These are phyloP conservation scores for Crucibulum laeve DNA, from an alignment of 768 basidiomycete genomes.

Conservation along the genomic window DNA sequence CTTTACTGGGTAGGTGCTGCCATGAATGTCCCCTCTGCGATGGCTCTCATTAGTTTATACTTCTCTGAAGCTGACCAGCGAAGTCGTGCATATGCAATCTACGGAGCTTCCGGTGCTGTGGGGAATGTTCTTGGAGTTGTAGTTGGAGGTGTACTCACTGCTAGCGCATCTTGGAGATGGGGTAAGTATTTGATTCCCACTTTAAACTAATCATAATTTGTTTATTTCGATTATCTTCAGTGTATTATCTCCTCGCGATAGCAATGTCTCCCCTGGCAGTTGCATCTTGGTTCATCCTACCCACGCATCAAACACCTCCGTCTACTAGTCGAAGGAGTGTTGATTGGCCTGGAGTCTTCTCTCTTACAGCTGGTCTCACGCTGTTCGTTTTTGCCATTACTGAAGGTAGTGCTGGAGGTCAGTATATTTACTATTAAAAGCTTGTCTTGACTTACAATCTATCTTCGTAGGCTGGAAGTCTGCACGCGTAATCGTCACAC, in stretches of 20 bases:
- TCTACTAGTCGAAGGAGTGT: conserved; percentile 2
- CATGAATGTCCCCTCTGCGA: conserved; percentile 32
- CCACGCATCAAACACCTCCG: background rate
- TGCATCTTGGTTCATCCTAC: background rate
- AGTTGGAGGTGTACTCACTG: conserved; percentile 35
- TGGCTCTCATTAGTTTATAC: conserved; percentile 33
- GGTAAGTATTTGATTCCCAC: conserved; percentile 8
- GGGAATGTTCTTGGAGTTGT: conserved; percentile 38
- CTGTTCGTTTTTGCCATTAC: conserved; percentile 33
- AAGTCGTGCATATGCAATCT: conserved; percentile 36
- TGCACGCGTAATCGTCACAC: too few species aligned
- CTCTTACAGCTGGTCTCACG: conserved; percentile 15
- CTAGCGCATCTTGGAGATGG: conserved; percentile 37
- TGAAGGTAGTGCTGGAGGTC: conserved; percentile 29
- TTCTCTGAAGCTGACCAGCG: conserved; percentile 41
- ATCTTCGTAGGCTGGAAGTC: too few species aligned
- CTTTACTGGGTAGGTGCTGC: background rate
- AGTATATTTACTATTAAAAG: too few species aligned
- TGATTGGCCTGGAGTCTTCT: conserved; percentile 11
- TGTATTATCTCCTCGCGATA: background rate
- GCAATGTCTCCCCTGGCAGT: background rate
- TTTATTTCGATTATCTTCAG: background rate
- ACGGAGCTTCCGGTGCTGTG: conserved; percentile 40
- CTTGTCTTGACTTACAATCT: too few species aligned
- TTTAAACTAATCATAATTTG: too few species aligned